These are phyloP conservation scores for Oidiodendron maius DNA, from an alignment of 495 filamentous ascomycete species.

Conservation along the genomic window DNA sequence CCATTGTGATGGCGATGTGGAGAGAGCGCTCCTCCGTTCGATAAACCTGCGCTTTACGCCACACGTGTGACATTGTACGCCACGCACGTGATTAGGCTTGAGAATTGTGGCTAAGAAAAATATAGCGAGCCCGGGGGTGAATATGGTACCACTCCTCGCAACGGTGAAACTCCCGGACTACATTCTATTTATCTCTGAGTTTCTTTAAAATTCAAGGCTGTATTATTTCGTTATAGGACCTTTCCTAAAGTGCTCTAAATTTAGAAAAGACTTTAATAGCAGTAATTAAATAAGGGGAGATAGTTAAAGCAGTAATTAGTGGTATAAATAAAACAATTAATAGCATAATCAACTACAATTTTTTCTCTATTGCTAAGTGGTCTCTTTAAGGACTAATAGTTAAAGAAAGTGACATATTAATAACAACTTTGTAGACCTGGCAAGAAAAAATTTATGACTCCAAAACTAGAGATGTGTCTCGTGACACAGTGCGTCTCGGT, in stretches of 20 bases:
- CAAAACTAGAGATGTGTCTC: constrained; percentile 14
- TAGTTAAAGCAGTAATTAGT: constrained; percentile 12
- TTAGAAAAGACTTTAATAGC: constrained; percentile 9
- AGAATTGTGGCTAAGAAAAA: too few species aligned
- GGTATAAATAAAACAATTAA: constrained; percentile 10
- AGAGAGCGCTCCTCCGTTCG: constrained; percentile 9
- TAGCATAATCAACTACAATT: too few species aligned
- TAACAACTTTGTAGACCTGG: too few species aligned
- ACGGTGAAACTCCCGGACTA: constrained; percentile 13
- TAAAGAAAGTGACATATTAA: too few species aligned
- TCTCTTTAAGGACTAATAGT: too few species aligned
- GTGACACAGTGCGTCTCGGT: constrained; percentile 12
- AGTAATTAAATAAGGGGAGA: too few species aligned
- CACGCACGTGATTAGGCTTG: constrained; percentile 7
- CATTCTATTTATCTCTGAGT: constrained; percentile 13
- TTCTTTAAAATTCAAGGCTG: too few species aligned
- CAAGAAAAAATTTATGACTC: constrained; percentile 14
- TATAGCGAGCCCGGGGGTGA: too few species aligned
- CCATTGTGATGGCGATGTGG: constrained; percentile 14
- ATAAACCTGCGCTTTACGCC: constrained; percentile 2
- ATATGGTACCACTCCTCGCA: constrained; percentile 15
- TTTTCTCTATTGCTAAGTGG: too few species aligned
- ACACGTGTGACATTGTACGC: constrained; percentile 5
- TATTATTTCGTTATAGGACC: too few species aligned
- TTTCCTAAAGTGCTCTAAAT: constrained; percentile 8